Evolutionary conservation across 2,329 filamentous ascomycete species (phyloP).

Genomic region (Tolypocladium endophyticum): DNA sequence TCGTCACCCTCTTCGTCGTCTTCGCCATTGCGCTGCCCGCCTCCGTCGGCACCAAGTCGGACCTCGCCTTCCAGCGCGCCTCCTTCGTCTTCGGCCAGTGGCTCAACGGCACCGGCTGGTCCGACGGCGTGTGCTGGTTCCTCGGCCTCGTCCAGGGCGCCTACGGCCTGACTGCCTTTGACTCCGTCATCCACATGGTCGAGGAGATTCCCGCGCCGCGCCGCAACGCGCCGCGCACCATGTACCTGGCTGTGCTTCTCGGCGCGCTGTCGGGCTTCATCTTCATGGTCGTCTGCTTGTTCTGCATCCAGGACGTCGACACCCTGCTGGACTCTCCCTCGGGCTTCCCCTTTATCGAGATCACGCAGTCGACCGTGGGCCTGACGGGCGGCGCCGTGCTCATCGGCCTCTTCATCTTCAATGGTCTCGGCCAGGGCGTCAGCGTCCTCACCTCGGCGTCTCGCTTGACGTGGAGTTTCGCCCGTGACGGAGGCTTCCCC

Average conservation of each 20-base stretch:
- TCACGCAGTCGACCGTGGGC: conserved; percentile 26
- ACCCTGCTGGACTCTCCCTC: conserved; percentile 25
- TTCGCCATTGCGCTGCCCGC: conserved; percentile 41
- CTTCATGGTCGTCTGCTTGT: conserved; percentile 41
- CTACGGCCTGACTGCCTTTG: conserved; percentile 45
- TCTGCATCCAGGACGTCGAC: conserved; percentile 36
- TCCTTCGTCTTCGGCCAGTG: conserved; percentile 42
- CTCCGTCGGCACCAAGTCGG: conserved; percentile 33
- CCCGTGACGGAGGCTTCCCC: conserved; percentile 39
- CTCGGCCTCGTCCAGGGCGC: conserved; percentile 45
- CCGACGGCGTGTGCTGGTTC: conserved; percentile 46
- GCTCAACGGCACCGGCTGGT: conserved; percentile 37
- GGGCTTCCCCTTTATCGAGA: conserved; percentile 37
- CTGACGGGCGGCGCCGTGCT: conserved; percentile 30
- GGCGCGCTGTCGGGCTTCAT: conserved; percentile 37
- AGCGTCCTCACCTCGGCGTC: conserved; percentile 40
- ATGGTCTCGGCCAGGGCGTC: conserved; percentile 42
- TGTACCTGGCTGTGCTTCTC: conserved; percentile 40
- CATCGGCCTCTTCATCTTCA: conserved; percentile 42
- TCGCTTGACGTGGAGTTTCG: conserved; percentile 42
- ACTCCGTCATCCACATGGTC: conserved; percentile 48
- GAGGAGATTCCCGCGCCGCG: conserved; percentile 44
- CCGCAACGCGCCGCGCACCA: conserved; percentile 37
- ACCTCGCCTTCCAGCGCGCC: conserved; percentile 34
- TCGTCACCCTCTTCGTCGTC: conserved; percentile 39